A percentile compares a stretch with the other conserved stretches of the same genome.
Evolutionary conservation across 1,139 yeast species (phyloP).

Genomic region (Geotrichum siamense): DNA sequence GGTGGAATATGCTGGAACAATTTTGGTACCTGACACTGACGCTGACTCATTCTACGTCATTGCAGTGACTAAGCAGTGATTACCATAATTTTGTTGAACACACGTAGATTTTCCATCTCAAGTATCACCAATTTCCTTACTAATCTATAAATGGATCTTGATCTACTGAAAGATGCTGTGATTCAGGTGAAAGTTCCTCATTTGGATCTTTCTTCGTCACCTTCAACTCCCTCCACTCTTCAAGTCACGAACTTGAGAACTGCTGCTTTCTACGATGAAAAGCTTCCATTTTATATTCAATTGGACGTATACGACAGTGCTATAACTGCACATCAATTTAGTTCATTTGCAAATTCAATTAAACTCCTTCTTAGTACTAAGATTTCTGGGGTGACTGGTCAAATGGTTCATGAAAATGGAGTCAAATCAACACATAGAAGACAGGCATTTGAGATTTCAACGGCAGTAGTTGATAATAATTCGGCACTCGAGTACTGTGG

Average conservation of each 20-base stretch:
- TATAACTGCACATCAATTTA: slow-evolving; percentile 10
- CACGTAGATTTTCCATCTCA: too few relatives aligned
- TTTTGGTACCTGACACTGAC: too few relatives aligned
- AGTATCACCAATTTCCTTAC: too few relatives aligned
- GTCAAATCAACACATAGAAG: slow-evolving; percentile 1
- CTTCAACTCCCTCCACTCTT: neutral
- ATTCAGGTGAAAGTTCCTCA: slow-evolving; percentile 13
- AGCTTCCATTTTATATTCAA: slow-evolving; percentile 14
- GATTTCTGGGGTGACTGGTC: slow-evolving; percentile 12
- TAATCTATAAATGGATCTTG: slow-evolving; percentile 13
- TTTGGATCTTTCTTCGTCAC: slow-evolving; percentile 1
- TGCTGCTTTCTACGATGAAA: slow-evolving; percentile 17
- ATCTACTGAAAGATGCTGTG: slow-evolving; percentile 9
- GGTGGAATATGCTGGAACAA: too few relatives aligned
- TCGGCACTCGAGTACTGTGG: neutral
- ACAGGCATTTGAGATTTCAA: slow-evolving; percentile 17
- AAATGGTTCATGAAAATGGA: slow-evolving; percentile 3
- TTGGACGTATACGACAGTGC: slow-evolving; percentile 6
- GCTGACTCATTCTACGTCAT: too few relatives aligned
- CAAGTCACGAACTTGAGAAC: slow-evolving; percentile 9
- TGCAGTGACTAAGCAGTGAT: too few relatives aligned
- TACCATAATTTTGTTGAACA: too few relatives aligned
- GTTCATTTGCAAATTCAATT: slow-evolving; percentile 4
- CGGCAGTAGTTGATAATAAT: slow-evolving; percentile 12
- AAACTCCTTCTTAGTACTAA: slow-evolving; percentile 14